These are phyloP conservation scores for Sarocladiaceae sp. DNA, from an alignment of 2,329 filamentous ascomycete species.

Conservation along the genomic window DNA sequence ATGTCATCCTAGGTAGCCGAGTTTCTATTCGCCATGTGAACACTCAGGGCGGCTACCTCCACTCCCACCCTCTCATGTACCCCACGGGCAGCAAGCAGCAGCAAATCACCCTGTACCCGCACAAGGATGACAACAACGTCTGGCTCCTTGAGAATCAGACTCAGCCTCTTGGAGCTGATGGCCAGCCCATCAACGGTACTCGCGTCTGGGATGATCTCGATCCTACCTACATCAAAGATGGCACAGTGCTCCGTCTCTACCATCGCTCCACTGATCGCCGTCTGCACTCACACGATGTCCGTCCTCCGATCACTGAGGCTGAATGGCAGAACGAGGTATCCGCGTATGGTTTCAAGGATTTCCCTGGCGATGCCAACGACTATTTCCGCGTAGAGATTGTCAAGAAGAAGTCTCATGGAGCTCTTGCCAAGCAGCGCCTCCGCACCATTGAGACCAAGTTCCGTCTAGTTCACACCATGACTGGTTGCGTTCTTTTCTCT, in stretches of 20 bases:
- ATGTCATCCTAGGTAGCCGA: constrained; percentile 84
- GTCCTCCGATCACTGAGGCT: constrained; percentile 77
- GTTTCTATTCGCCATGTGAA: constrained; percentile 89
- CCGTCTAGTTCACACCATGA: constrained; percentile 92
- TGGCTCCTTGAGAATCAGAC: constrained; percentile 96
- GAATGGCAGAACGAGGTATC: constrained; percentile 97
- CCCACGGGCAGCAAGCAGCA: constrained; percentile 97
- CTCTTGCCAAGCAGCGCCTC: constrained; percentile 75
- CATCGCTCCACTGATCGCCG: constrained; percentile 80
- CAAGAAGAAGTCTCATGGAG: constrained; percentile 78
- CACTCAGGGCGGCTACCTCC: constrained; percentile 95
- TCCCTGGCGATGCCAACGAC: constrained; percentile 95
- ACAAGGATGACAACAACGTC: constrained; percentile 98
- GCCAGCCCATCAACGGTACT: constrained; percentile 74
- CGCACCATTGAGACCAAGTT: constrained; percentile 97
- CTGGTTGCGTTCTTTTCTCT: constrained; percentile 91
- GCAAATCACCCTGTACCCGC: constrained; percentile 95
- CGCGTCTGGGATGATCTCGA: constrained; percentile 73
- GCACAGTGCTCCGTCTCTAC: constrained; percentile 76
- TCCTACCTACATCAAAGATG: constrained; percentile 68
- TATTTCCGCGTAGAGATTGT: constrained; percentile 93
- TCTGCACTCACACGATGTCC: constrained; percentile 93
- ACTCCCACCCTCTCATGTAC: constrained; percentile 97
- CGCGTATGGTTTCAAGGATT: constrained; percentile 95
- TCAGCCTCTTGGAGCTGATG: constrained; percentile 74